Base-by-base conservation (phyloP, 129 eudicot species). In the Apium graveolens region DNA sequence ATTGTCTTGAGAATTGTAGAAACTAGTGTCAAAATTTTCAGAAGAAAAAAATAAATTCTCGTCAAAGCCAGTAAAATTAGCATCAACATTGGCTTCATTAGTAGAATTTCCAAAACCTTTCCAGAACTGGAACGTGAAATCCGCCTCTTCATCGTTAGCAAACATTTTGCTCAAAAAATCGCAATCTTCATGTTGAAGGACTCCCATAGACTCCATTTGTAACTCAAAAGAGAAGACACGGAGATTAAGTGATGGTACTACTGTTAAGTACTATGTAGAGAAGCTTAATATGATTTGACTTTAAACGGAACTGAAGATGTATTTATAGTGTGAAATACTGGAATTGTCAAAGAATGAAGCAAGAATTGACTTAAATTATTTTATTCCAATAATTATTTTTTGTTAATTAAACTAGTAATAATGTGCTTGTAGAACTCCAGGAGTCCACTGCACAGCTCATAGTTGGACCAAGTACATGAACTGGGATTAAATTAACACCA, bases 171-270 rank as follows among this genome's bases (percentile, higher is more conserved):
- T 79, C 73, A 89, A 49, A 49, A 89, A 87, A 41, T 89, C 83
- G 87, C 89, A 93, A 80, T 91, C 98, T 83, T 89, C 92, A 57
- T 91, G 90, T 68, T 86, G 79, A 82, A 85, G 81, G 80, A 85
- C 78, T 79, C 81, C 90, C 37, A 85, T 77, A 49, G 85, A 21
- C 81, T 87, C 90, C 96, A 90, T 89, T 89, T 71, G 84, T 24
- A 41, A 43, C 7, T 27, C 3, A 55, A 55, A 29, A 11, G 29
- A 60, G 3, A 60, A 60, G 16, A 60, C 11, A 12, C 65, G 26
- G 68, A 60, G 11, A 57, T 20, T 29, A 26, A 27, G 55, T 73
- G 57, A 73, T n/a, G 24, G 27, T 55, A 5, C 35, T 55, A 5
- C 35, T 43, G 76, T 39, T 74, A 6, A 60, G 48, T 44, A 16